These are phyloP conservation scores for Picea glauca DNA, from an alignment of 75 land plant genomes.

Conservation along the genomic window DNA sequence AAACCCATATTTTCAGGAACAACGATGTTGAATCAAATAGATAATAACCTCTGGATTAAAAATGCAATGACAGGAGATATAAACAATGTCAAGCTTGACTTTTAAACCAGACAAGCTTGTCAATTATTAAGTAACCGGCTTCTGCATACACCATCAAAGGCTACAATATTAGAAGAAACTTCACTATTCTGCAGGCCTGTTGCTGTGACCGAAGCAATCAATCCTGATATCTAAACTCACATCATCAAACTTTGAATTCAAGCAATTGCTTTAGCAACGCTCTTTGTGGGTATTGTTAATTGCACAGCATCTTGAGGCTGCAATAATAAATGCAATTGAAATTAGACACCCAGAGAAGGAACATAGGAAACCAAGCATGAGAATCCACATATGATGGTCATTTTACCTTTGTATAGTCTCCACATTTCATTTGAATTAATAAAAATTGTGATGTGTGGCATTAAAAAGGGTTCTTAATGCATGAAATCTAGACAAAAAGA, in stretches of 20 bases:
- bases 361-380: background rate
- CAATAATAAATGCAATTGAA: constrained; percentile 3
- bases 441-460: background rate
- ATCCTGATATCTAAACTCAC: background rate
- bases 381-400: background rate
- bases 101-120: background rate
- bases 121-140: constrained; percentile 3
- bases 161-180: background rate
- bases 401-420: background rate
- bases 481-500: background rate
- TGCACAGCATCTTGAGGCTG: background rate
- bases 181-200: background rate
- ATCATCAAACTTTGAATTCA: constrained; percentile 5
- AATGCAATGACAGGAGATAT: background rate
- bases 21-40: background rate
- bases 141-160: constrained; percentile 1
- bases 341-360: background rate
- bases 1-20: background rate
- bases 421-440: background rate
- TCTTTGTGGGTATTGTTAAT: background rate
- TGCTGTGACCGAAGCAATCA: background rate
- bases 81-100: background rate
- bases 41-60: background rate
- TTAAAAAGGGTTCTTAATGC: background rate
- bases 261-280: background rate